Evolutionary conservation across 179 eudicot genomes (phyloP).

Genomic region (Monotropa hypopitys): DNA sequence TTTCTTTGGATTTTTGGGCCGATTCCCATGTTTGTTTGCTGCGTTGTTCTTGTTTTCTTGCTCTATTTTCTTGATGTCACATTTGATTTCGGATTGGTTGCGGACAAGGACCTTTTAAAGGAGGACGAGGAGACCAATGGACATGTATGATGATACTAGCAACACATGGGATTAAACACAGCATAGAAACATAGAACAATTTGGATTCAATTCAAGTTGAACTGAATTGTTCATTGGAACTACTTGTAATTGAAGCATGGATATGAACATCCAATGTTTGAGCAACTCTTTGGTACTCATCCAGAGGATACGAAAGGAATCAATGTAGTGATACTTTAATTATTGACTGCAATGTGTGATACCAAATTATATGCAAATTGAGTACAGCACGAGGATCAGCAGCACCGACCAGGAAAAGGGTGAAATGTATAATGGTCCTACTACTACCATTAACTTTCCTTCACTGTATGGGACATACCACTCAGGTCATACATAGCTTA

Average conservation of each 20-base stretch:
- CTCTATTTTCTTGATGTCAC: constrained; percentile 66
- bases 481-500: background rate
- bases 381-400: background rate
- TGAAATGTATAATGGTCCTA: background rate
- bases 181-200: background rate
- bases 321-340: background rate
- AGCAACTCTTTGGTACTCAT: background rate
- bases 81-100: constrained; percentile 16
- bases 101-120: background rate
- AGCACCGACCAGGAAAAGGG: background rate
- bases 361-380: background rate
- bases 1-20: constrained; percentile 93
- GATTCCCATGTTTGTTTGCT: constrained; percentile 66
- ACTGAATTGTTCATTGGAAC: background rate
- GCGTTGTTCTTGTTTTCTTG: constrained; percentile 38
- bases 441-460: background rate
- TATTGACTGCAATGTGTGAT: background rate
- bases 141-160: background rate
- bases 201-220: constrained; percentile 18
- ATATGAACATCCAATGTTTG: background rate
- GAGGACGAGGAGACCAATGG: background rate
- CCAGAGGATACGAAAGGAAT: background rate
- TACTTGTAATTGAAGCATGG: no score
- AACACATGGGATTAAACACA: background rate
- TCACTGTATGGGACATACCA: background rate